Evolutionary conservation across 2,329 filamentous ascomycete genomes (phyloP).

Genomic region (Aspergillus glaucus): DNA sequence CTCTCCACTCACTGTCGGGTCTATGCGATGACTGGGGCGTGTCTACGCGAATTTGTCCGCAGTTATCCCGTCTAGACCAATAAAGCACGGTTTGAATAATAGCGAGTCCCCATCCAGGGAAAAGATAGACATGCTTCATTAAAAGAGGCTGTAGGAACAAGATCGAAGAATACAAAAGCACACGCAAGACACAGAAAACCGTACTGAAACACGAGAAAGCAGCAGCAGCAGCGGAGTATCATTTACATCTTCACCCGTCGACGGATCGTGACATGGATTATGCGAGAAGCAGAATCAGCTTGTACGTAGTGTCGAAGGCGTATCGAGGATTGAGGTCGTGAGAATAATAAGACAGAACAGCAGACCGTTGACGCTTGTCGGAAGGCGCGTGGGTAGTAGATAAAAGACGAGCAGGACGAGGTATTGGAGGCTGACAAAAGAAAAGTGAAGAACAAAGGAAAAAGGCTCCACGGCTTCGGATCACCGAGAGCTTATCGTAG

Average conservation of each 20-base stretch:
- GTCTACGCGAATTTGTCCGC: neutral
- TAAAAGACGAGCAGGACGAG: slow-evolving; percentile 27
- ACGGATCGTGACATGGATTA: slow-evolving; percentile 21
- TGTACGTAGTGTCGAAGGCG: slow-evolving; percentile 23
- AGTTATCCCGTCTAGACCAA: neutral
- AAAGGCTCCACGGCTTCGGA: neutral
- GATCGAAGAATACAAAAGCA: slow-evolving; percentile 5
- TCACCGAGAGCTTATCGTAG: neutral
- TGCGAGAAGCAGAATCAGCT: slow-evolving; percentile 18
- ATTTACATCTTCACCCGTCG: slow-evolving; percentile 37
- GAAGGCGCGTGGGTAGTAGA: neutral
- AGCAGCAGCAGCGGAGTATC: slow-evolving; percentile 33
- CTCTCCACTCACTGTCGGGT: neutral
- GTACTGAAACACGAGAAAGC: slow-evolving; percentile 23
- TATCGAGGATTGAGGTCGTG: slow-evolving; percentile 21
- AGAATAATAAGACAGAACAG: slow-evolving; percentile 13
- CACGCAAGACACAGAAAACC: slow-evolving; percentile 9
- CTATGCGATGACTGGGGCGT: neutral
- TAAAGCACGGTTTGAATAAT: neutral
- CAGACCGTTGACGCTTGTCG: slow-evolving; percentile 25
- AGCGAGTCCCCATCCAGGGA: neutral
- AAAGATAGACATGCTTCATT: slow-evolving; percentile 12
- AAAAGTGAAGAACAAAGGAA: neutral
- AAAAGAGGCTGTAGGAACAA: slow-evolving; percentile 8
- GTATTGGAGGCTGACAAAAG: slow-evolving; percentile 32